Base-by-base conservation (phyloP, 2,329 filamentous ascomycete genomes). In the Xylariomycetidae sp. region DNA sequence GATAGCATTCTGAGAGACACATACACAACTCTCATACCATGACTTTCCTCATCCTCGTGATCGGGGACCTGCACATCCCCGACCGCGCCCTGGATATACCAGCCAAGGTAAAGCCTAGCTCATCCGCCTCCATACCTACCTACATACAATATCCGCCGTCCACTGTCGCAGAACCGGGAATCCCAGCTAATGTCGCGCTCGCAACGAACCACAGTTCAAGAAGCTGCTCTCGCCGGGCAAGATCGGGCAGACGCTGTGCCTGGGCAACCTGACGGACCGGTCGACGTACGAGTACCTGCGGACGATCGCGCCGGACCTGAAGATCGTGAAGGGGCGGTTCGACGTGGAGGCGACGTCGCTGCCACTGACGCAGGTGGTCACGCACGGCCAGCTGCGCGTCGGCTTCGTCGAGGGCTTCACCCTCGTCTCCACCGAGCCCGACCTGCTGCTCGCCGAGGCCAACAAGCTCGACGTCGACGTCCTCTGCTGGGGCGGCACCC, bases 61-160 rank as follows among this genome's bases (percentile, higher is more conserved):
- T 95, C 50, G 87, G 87, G 60, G 88, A 95, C 67, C 77, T 95
- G 34, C 88, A 94, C 68, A 94, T 95, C 64, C 88, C 88, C 52
- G 88, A 95, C 63, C 75, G 88, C 59, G 88, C 87, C 50, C 79
- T 92, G 45, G 88, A 94, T 61, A 89, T 95, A 53, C 88, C 88
- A 39, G 73, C 82, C 60, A 94, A 94, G 79, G 87, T 88, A 70
- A 32, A 27, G 12, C 29, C 26, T 17, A 24, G 19, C 19, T 16
- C n/a, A n/a, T n/a, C n/a, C n/a, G n/a, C n/a, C n/a, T n/a, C n/a
- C n/a, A n/a, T n/a, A n/a, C n/a, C n/a, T n/a, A n/a, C n/a, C n/a
- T n/a, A n/a, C n/a, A n/a, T n/a, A n/a, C n/a, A n/a, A n/a, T n/a
- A n/a, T n/a, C n/a, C n/a, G n/a, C n/a, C n/a, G n/a, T n/a, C n/a